Conservation (phyloP, 192 early-diverging fungal genomes). For the Umbelopsis sp. region DNA sequence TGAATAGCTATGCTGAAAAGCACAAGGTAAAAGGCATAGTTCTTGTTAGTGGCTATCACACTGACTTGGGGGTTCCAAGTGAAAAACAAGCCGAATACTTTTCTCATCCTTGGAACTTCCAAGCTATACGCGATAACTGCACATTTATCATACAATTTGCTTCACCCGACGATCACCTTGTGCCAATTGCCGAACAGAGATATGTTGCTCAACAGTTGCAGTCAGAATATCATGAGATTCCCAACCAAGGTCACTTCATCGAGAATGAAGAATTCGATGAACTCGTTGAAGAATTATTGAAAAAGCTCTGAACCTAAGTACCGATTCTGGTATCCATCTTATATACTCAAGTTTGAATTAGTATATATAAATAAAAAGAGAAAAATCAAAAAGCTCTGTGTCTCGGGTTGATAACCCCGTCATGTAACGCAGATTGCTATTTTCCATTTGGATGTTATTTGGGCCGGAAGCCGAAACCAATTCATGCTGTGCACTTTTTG, state of each 20-base stretch:
- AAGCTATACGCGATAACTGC: slow-evolving; percentile 26
- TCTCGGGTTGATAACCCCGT: too few species aligned
- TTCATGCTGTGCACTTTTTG: too few species aligned
- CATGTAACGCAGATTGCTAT: too few species aligned
- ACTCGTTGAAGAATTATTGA: slow-evolving; percentile 37
- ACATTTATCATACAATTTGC: not conserved
- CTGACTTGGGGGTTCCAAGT: slow-evolving; percentile 35
- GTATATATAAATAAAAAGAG: too few species aligned
- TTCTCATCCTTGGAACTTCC: slow-evolving; percentile 42
- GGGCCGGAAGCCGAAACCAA: too few species aligned
- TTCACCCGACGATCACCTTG: slow-evolving; percentile 32
- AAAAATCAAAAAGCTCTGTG: too few species aligned
- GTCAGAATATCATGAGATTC: slow-evolving; percentile 39
- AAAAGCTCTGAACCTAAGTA: not conserved
- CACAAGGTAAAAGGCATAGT: slow-evolving; percentile 39
- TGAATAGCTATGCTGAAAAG: slow-evolving; percentile 34
- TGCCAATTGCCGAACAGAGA: slow-evolving; percentile 45
- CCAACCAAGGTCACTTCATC: slow-evolving; percentile 41
- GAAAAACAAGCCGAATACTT: slow-evolving; percentile 44
- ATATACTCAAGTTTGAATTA: too few species aligned
- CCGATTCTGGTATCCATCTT: too few species aligned
- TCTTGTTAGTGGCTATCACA: slow-evolving; percentile 44
- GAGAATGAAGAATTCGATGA: slow-evolving; percentile 36
- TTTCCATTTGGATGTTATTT: too few species aligned
- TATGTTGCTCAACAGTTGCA: slow-evolving; percentile 36